Percentiles rank a stretch among this genome's conserved stretches.
phyloP scores from a whole-genome alignment of 2,329 filamentous ascomycete genomes.

The Xylariales sp. region DNA sequence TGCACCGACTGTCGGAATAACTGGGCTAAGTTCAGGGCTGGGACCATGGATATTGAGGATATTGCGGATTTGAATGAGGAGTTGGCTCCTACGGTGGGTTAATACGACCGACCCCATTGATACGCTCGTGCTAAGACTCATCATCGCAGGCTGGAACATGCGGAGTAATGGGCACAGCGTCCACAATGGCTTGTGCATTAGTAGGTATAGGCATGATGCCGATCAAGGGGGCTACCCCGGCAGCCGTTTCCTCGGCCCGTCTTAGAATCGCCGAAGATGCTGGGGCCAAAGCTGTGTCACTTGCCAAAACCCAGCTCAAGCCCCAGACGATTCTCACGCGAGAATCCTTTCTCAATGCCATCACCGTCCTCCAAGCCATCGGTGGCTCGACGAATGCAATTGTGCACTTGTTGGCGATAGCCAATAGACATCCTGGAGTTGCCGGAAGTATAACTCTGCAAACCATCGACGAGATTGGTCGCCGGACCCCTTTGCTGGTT shows the following conservation, averaged over 20 bases:
- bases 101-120: neutral
- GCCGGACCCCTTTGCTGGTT: slow-evolving; percentile 75
- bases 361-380: slow-evolving; percentile 80
- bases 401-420: slow-evolving; percentile 82
- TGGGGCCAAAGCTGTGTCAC: slow-evolving; percentile 61
- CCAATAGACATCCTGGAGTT: slow-evolving; percentile 65
- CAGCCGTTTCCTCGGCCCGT: slow-evolving; percentile 72
- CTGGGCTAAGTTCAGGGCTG: slow-evolving; percentile 65
- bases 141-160: slow-evolving; percentile 65
- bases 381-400: slow-evolving; percentile 84
- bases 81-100: slow-evolving; percentile 60
- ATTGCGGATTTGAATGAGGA: slow-evolving; percentile 68
- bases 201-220: slow-evolving; percentile 79
- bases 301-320: slow-evolving; percentile 62
- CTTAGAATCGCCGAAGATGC: slow-evolving; percentile 77
- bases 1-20: slow-evolving; percentile 73
- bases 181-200: slow-evolving; percentile 82
- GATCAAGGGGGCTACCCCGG: slow-evolving; percentile 71
- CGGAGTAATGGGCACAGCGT: slow-evolving; percentile 88
- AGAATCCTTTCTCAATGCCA: slow-evolving; percentile 75
- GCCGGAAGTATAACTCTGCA: slow-evolving; percentile 62
- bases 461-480: slow-evolving; percentile 73
- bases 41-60: slow-evolving; percentile 65
- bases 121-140: too few species aligned
- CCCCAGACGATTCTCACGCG: slow-evolving; percentile 69